A percentile compares a stretch with the other conserved stretches of the same genome.
phyloP scores from a whole-genome alignment of 2,329 filamentous ascomycete species.

The Cadophora sp. region DNA sequence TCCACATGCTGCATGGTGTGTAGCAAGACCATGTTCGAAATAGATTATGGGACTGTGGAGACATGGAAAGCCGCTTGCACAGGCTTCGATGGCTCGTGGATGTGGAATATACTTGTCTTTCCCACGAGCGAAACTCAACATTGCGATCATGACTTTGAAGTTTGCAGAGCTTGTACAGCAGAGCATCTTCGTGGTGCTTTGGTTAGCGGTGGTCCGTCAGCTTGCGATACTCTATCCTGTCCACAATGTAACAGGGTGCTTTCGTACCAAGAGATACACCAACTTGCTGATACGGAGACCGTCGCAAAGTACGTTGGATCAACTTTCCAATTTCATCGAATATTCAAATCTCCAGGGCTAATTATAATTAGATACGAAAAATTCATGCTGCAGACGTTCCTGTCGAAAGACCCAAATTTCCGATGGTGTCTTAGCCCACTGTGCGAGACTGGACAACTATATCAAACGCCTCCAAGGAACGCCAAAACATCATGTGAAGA shows the following conservation, averaged over 20 bases:
- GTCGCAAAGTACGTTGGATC: slow-evolving; percentile 13
- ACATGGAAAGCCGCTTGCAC: slow-evolving; percentile 20
- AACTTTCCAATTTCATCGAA: background rate
- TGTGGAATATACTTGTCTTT: slow-evolving; percentile 29
- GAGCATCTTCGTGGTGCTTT: slow-evolving; percentile 20
- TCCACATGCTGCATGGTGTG: slow-evolving; percentile 23
- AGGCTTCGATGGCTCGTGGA: slow-evolving; percentile 23
- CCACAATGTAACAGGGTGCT: slow-evolving; percentile 25
- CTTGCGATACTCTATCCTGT: slow-evolving; percentile 25
- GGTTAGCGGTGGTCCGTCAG: slow-evolving; percentile 22
- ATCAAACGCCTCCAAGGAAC: background rate
- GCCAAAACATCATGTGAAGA: slow-evolving; percentile 22
- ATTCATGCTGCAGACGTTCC: slow-evolving; percentile 23
- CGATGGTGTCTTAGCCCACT: slow-evolving; percentile 26
- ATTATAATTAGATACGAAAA: slow-evolving; percentile 21
- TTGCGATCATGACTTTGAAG: slow-evolving; percentile 28
- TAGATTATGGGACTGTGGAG: slow-evolving; percentile 22
- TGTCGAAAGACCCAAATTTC: slow-evolving; percentile 26
- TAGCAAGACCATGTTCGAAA: slow-evolving; percentile 28
- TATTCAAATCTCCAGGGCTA: no score
- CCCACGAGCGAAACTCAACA: slow-evolving; percentile 26
- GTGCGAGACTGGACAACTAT: slow-evolving; percentile 25
- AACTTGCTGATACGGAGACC: slow-evolving; percentile 25
- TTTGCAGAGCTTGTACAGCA: slow-evolving; percentile 26
- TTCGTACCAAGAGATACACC: slow-evolving; percentile 22